phyloP scores from a whole-genome alignment of 2,329 filamentous ascomycete genomes.

The Diplodia sapinea region DNA sequence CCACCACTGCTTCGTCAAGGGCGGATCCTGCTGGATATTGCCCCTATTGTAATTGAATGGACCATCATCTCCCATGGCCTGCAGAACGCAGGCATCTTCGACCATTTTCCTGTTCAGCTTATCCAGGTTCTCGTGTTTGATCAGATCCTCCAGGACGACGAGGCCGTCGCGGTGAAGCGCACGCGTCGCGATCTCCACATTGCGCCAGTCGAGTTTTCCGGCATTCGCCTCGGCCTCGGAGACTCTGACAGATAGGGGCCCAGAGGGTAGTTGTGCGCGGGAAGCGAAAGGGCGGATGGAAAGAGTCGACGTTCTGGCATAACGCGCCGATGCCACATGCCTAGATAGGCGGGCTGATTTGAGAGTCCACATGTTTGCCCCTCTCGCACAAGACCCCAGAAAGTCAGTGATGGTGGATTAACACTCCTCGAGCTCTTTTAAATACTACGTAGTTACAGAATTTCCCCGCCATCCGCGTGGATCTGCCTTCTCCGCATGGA shows the following conservation, averaged over 20 bases:
- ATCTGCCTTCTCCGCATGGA: conserved; percentile 9
- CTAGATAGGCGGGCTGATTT: conserved; percentile 2
- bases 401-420: neutral
- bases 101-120: conserved; percentile 65
- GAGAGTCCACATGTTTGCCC: neutral
- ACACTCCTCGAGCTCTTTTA: neutral
- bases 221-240: conserved; percentile 51
- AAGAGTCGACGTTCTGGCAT: neutral
- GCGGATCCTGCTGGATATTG: conserved; percentile 67
- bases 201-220: conserved; percentile 52
- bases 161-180: conserved; percentile 61
- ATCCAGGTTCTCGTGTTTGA: conserved; percentile 60
- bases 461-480: conserved; percentile 6
- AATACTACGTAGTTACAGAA: neutral
- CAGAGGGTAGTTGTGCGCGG: conserved; percentile 38
- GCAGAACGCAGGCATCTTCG: conserved; percentile 60
- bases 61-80: conserved; percentile 58
- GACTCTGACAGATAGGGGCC: conserved; percentile 47
- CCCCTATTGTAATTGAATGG: conserved; percentile 69
- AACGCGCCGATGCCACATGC: neutral
- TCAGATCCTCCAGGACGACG: conserved; percentile 61
- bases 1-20: conserved; percentile 53
- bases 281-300: conserved; percentile 9
- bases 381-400: neutral
- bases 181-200: conserved; percentile 62